These are phyloP conservation scores for Sporisorium iseilematis-ciliati DNA, from an alignment of 1,284 basidiomycete genomes.

Conservation along the genomic window DNA sequence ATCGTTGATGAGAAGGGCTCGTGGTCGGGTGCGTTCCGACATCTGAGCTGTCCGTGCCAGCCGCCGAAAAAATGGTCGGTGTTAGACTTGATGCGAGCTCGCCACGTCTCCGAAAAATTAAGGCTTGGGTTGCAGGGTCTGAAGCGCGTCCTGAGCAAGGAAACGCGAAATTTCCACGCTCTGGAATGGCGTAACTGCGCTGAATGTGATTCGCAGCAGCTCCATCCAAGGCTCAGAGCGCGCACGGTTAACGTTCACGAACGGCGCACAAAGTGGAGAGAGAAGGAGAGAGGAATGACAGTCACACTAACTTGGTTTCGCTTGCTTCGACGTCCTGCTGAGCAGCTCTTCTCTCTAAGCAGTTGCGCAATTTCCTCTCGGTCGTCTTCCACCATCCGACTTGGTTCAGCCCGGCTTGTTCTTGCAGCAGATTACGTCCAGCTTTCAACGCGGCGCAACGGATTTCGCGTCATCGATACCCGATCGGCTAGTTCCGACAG, in stretches of 20 bases:
- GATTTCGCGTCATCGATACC: background rate
- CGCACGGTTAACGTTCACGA: slow-evolving; percentile 1
- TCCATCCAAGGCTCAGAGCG: background rate
- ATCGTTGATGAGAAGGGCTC: background rate
- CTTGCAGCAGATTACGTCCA: background rate
- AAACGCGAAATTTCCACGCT: slow-evolving; percentile 4
- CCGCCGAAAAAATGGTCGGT: background rate
- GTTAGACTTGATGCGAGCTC: background rate
- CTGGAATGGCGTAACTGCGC: slow-evolving; percentile 1
- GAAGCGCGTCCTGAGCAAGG: background rate
- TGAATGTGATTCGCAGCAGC: background rate
- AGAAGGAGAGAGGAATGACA: background rate
- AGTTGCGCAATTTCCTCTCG: background rate
- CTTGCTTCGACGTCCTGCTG: background rate
- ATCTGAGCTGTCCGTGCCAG: no score
- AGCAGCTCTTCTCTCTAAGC: background rate
- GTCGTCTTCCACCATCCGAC: background rate
- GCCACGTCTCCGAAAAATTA: background rate
- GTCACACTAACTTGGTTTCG: background rate
- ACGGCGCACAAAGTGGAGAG: slow-evolving; percentile 5
- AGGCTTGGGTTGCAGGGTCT: slow-evolving; percentile 2
- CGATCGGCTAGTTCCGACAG: background rate
- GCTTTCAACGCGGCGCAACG: background rate
- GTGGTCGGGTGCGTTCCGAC: background rate
- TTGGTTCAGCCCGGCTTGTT: background rate